Evolutionary conservation across 2,329 filamentous ascomycete genomes (phyloP).

Genomic region (Lachnellula cervina): DNA sequence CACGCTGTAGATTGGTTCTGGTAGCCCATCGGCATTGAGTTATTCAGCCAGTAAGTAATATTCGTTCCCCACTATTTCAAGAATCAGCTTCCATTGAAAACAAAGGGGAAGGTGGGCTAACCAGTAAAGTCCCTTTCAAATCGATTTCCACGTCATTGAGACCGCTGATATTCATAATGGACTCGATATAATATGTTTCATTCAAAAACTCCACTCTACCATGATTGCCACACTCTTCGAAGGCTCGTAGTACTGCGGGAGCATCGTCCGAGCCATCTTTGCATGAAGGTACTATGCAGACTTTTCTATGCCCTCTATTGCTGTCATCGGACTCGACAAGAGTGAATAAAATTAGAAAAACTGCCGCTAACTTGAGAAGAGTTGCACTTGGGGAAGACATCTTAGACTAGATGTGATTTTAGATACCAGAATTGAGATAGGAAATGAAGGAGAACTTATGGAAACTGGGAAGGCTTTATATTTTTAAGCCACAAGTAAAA

Average conservation of each 20-base stretch:
- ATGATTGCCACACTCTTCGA: constrained; percentile 36
- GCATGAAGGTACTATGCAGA: too few species aligned
- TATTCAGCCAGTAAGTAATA: constrained; percentile 47
- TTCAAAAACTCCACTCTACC: constrained; percentile 39
- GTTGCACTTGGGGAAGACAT: too few species aligned
- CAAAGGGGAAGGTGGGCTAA: constrained; percentile 20
- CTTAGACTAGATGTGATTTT: too few species aligned
- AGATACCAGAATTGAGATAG: too few species aligned
- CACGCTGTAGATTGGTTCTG: constrained; percentile 51
- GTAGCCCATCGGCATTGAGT: constrained; percentile 47
- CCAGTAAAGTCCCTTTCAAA: constrained; percentile 49
- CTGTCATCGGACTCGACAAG: too few species aligned
- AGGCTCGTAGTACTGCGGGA: constrained; percentile 38
- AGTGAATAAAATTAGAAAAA: too few species aligned
- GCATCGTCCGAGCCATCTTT: constrained; percentile 32
- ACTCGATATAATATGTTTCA: constrained; percentile 40
- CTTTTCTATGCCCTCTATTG: too few species aligned
- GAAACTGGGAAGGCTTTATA: too few species aligned
- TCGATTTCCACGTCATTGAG: constrained; percentile 41
- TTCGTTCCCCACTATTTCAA: constrained; percentile 38
- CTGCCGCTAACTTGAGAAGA: too few species aligned
- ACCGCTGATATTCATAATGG: constrained; percentile 40
- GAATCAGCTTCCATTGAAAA: background rate
- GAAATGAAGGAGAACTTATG: too few species aligned
- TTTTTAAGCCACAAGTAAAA: too few species aligned